These are phyloP conservation scores for Termitomyces eurrhizus DNA, from an alignment of 768 basidiomycete genomes.

Conservation along the genomic window DNA sequence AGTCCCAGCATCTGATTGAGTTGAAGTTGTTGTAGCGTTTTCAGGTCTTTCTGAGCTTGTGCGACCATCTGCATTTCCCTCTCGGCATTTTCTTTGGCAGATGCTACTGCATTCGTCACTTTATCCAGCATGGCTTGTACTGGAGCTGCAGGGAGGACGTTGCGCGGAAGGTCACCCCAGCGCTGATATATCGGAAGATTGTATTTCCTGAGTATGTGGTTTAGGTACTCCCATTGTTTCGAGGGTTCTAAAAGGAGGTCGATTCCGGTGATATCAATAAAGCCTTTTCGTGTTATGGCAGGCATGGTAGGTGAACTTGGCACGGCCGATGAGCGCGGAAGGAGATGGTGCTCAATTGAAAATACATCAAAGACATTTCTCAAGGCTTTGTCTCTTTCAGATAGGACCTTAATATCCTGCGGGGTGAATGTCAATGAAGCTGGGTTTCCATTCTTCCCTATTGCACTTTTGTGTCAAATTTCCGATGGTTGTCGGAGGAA, in stretches of 20 bases:
- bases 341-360: slow-evolving; percentile 12
- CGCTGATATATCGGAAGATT: slow-evolving; percentile 7
- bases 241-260: slow-evolving; percentile 10
- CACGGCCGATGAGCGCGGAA: slow-evolving; percentile 2
- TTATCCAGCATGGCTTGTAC: slow-evolving; percentile 10
- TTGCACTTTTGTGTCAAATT: background rate
- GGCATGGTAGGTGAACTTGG: slow-evolving; percentile 9
- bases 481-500: background rate
- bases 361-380: slow-evolving; percentile 11
- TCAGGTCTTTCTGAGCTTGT: background rate
- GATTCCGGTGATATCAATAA: slow-evolving; percentile 9
- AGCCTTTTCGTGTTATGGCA: slow-evolving; percentile 13
- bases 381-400: slow-evolving; percentile 1
- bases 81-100: slow-evolving; percentile 7
- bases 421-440: slow-evolving; percentile 1
- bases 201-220: slow-evolving; percentile 9
- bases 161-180: slow-evolving; percentile 12
- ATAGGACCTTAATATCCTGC: background rate
- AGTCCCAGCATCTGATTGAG: background rate
- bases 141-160: slow-evolving; percentile 6
- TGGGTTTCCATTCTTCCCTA: slow-evolving; percentile 9
- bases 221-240: slow-evolving; percentile 7
- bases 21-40: background rate
- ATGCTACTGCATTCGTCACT: slow-evolving; percentile 4
- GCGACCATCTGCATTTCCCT: slow-evolving; percentile 1